Evolutionary conservation across 148 eudicot species (phyloP), one percentile per base, ranked within the genome.

Genomic region (Rhododendron ovatum): DNA sequence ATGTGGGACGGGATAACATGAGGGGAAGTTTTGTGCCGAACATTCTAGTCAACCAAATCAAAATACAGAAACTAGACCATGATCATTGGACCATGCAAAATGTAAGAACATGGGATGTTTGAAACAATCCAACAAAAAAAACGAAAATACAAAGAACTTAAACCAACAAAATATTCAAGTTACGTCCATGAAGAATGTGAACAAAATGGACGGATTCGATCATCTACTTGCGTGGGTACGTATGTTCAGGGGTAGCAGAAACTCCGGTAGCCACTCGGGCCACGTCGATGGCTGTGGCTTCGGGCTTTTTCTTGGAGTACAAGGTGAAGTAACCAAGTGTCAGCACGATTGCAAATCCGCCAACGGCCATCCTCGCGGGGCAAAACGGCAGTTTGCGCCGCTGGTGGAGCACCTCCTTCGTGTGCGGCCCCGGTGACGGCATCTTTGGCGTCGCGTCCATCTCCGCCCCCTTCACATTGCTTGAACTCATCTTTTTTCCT

Each of bases 241-340:
- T 89, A 80, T 91, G 74, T 13, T 84, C 87, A 0, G 96, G 87
- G 1, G 67, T 50, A 13, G 91, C 89, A 3, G 92, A 90, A 3
- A 86, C 85, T 37, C 95, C 95, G 4, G 92, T 53, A 30, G 90
- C 87, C 30, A 93, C 95, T 77, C 84, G 90, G 1, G 95, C 97
- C 5, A 93, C 96, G 71, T 95, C 97, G 17, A 88, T 4, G 51
- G 97, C 97, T 5, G 90, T 77, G 78, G 98, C 96, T 35, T 93
- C 93, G 0, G 96, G 93, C 88, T 94, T 94, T 85, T 95, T 95
- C 84, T 92, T 85, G 22, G 93, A 85, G 73, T 93, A 95, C 73
- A 95, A 80, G 13, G 91, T 88, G 13, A 89, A 78, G 67, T 89
- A 93, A n/a, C 91, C 93, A 1, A 93, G n/a, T n/a, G 86, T 71